Evolutionary conservation across 805 yeast species (phyloP), one percentile per base, ranked within the genome.

Genomic region (Suhomyces canberraensis): DNA sequence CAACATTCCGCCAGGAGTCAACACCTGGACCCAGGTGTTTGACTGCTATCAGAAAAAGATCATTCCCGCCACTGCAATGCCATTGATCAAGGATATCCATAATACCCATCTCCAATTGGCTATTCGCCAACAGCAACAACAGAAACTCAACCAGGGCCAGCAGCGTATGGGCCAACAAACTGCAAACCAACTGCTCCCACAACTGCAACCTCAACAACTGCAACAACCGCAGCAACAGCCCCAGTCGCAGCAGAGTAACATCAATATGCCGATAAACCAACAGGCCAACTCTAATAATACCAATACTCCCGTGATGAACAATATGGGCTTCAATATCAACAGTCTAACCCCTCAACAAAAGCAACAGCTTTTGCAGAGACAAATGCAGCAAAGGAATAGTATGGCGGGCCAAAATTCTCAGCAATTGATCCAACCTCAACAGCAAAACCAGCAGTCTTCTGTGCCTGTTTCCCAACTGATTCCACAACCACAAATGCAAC

Each of bases 11-110:
- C 81, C 81, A 11, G 82, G 79, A 33, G 81, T 81, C 19, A 81
- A 75, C 47, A 85, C 95, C 5, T 89, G 96, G 96, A 76, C 78
- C 16, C 85, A 80, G 53, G 78, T 87, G 19, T 77, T 80, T 57
- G 82, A 80, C 28, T 72, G 80, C 47, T 60, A 79, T 29, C 75
- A 77, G 45, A 72, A 75, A 44, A 78, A 77, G 41, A 66, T 76
- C 41, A 61, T 85, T 26, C 78, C 84, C 1, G 73, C 75, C 5
- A 73, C 78, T 22, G 75, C 75, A 18, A 62, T 81, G 65, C 75
- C 75, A 11, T 57, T 74, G 16, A 78, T 85, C 29, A 80, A 77
- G 54, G 81, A 78, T 40, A 78, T 83, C 7, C 87, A 87, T 56
- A 72, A 75, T 31, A 64, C 81, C 34, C 90, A 83, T 56, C 66